phyloP scores from a whole-genome alignment of 352 stramenopile species.

The Phytopythium kandeliae region DNA sequence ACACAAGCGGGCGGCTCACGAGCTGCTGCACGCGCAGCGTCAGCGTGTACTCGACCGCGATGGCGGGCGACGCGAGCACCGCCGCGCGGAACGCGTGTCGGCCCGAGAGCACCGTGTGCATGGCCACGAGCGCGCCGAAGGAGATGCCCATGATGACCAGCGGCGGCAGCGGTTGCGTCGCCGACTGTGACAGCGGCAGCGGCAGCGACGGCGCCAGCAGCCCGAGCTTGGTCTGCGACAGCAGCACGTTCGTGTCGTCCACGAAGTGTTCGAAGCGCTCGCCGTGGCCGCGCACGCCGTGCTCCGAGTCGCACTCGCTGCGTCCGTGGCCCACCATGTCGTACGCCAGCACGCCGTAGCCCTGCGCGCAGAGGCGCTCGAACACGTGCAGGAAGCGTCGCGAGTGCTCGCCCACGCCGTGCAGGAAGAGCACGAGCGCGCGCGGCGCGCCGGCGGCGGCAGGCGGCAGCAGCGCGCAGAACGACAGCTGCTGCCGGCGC shows the following conservation, averaged over 20 bases:
- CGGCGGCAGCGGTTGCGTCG: conserved; percentile 12
- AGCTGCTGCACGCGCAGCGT: conserved; percentile 32
- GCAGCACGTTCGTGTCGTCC: conserved; percentile 63
- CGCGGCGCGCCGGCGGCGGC: conserved; percentile 16
- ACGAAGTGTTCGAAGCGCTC: conserved; percentile 59
- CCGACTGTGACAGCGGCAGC: too few relatives aligned
- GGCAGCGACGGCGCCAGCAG: conserved; percentile 10
- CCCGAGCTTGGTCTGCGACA: conserved; percentile 30
- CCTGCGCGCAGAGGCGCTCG: conserved; percentile 24
- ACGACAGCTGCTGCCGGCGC: conserved; percentile 47
- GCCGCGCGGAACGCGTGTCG: conserved; percentile 38
- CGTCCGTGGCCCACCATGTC: conserved; percentile 54
- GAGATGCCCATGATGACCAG: conserved; percentile 63
- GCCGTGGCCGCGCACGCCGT: conserved; percentile 28
- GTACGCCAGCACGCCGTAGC: conserved; percentile 57
- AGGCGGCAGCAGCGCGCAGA: conserved; percentile 47
- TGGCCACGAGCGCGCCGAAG: conserved; percentile 54
- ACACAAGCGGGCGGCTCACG: conserved; percentile 31
- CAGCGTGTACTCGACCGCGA: conserved; percentile 56
- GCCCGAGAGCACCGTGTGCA: conserved; percentile 47
- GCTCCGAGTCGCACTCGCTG: conserved; percentile 36
- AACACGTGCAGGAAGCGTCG: conserved; percentile 59
- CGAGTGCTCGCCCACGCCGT: conserved; percentile 62
- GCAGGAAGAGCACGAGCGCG: conserved; percentile 57
- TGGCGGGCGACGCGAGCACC: conserved; percentile 47